phyloP scores from a whole-genome alignment of 1,284 basidiomycete genomes.

The Cutaneotrichosporon mucoides region DNA sequence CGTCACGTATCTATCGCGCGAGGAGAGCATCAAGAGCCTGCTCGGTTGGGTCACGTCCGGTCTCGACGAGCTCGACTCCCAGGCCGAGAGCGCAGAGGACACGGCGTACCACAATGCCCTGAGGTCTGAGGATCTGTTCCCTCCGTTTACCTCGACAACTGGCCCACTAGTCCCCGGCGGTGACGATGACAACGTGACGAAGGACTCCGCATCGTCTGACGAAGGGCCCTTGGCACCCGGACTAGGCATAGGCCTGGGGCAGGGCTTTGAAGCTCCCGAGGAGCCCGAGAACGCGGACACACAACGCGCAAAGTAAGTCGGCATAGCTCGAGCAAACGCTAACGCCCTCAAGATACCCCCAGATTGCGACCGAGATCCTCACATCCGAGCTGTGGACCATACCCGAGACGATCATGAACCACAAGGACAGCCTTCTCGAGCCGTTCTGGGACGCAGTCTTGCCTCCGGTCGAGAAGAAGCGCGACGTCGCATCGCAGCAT shows the following conservation, averaged over 20 bases:
- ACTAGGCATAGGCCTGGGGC: constrained; percentile 28
- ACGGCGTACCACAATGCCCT: constrained; percentile 29
- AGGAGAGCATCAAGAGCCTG: constrained; percentile 42
- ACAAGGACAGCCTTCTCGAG: constrained; percentile 58
- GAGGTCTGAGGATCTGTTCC: constrained; percentile 26
- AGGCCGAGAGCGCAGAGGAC: constrained; percentile 33
- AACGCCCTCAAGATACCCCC: constrained; percentile 69
- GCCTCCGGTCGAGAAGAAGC: constrained; percentile 24
- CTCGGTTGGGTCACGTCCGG: constrained; percentile 46
- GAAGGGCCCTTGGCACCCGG: background rate
- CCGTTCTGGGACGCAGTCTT: constrained; percentile 94
- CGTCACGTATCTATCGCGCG: constrained; percentile 40
- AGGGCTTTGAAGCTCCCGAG: constrained; percentile 25
- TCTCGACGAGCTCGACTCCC: constrained; percentile 45
- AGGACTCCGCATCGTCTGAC: constrained; percentile 1
- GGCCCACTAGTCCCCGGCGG: background rate
- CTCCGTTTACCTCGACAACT: constrained; percentile 20
- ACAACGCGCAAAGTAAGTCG: constrained; percentile 29
- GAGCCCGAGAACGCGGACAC: constrained; percentile 22
- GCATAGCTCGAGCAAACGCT: background rate
- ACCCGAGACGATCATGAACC: constrained; percentile 77
- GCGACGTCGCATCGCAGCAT: constrained; percentile 21
- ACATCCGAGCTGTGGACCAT: constrained; percentile 94
- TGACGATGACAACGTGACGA: constrained; percentile 9
- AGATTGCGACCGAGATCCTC: constrained; percentile 90